Evolutionary conservation across 495 filamentous ascomycete species (phyloP).

Genomic region (Penicillium mononematosum): DNA sequence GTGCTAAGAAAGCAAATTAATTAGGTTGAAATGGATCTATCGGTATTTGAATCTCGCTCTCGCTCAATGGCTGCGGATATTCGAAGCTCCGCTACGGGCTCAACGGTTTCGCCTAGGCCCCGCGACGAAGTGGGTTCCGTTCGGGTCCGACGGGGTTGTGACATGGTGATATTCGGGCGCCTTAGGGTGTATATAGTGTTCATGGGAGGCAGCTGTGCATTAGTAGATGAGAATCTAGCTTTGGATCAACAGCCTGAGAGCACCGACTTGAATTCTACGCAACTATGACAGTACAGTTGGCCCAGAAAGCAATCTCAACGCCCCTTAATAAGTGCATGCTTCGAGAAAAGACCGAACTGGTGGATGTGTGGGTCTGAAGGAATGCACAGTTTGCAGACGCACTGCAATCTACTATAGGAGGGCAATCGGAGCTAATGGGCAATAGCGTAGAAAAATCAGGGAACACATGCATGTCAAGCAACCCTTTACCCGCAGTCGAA

Average conservation of each 20-base stretch:
- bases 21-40: background rate
- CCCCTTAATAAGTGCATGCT: background rate
- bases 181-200: background rate
- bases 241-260: background rate
- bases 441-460: slow-evolving; percentile 8
- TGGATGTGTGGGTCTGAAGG: background rate
- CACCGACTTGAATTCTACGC: background rate
- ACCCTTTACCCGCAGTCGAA: background rate
- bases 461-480: slow-evolving; percentile 5
- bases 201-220: background rate
- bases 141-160: slow-evolving; percentile 22
- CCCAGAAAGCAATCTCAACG: no score
- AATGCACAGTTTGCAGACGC: background rate
- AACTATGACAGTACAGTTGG: background rate
- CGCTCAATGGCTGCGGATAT: slow-evolving; percentile 5
- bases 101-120: slow-evolving; percentile 17
- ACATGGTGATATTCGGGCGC: slow-evolving; percentile 6
- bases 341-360: background rate
- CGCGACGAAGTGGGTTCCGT: slow-evolving; percentile 15
- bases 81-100: slow-evolving; percentile 23
- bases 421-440: slow-evolving; percentile 1
- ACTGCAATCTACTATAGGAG: background rate
- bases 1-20: slow-evolving; percentile 4
- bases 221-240: background rate
- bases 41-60: background rate